Conservation (phyloP, 225 moss, liverwort and hornwort species). For the Pseudisothecium myosuroides region DNA sequence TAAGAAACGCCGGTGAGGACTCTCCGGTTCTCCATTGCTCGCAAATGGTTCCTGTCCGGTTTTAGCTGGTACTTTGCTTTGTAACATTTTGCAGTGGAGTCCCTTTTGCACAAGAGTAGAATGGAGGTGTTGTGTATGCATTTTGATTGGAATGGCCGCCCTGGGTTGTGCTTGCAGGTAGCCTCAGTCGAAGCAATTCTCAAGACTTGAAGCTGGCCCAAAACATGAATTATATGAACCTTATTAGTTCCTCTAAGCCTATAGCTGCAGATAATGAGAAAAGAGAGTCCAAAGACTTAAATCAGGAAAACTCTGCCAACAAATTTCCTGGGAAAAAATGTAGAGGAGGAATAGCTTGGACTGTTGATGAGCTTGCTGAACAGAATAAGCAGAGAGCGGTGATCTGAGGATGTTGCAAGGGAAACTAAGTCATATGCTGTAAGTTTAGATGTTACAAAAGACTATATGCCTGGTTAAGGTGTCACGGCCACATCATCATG, state of each 20-base stretch:
- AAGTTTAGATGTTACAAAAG: not conserved
- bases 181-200: not conserved
- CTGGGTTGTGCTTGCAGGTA: slow-evolving; percentile 7
- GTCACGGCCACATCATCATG: not conserved
- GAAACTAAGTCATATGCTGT: not conserved
- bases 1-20: not conserved
- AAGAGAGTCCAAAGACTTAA: not conserved
- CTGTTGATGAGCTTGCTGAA: slow-evolving; percentile 34
- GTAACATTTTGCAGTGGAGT: not conserved
- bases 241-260: not conserved
- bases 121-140: not conserved
- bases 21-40: not conserved
- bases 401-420: not conserved
- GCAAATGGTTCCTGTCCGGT: not conserved
- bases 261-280: not conserved
- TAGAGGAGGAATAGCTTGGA: slow-evolving; percentile 37
- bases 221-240: not conserved
- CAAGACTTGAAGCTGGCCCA: slow-evolving; percentile 1
- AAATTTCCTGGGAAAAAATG: slow-evolving; percentile 22
- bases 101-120: not conserved
- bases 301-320: not conserved
- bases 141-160: not conserved
- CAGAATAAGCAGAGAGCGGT: slow-evolving; percentile 10
- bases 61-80: not conserved
- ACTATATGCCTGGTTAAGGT: not conserved